Base-by-base conservation (phyloP, 257 asterid genomes). In the Oldenlandia corymbosa region DNA sequence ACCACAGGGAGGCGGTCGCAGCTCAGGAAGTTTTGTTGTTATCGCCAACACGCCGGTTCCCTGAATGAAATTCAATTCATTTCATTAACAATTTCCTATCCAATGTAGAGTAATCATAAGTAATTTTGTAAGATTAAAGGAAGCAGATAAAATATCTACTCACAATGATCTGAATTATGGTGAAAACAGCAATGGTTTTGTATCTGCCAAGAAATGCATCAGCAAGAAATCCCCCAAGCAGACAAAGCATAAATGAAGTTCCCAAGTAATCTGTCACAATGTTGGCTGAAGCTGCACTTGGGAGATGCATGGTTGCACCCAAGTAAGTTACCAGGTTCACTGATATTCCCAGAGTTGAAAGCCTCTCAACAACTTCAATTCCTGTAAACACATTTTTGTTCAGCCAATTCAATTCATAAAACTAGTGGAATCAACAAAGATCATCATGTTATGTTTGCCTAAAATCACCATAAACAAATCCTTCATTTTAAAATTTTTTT, bases 261-360 rank as follows among this genome's bases (percentile, higher is more conserved):
- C 96, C 98, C 95, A 91, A 78, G 60, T 86, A 91, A 67, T 91
- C 96, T 30, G 98, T 86, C 10, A 91, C 98, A 11, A 85, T 76
- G 75, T 90, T 90, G 37, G 93, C 97, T 0, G 96, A 83, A 49
- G 79, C 26, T 34, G 82, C 61, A 70, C 82, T 73, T 0, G 82
- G 70, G 34, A 73, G 51, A 55, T 73, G 79, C 79, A 77, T 77
- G 20, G 71, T 69, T 58, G 71, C 76, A 28, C 74, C 82, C 27
- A 77, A 36, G 62, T 77, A 77, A 20, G 82, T 77, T 5, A 77
- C 74, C 20, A 77, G 76, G 52, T 77, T 77, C 54, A 73, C 82
- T 51, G 73, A 78, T 66, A 77, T 73, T 65, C 82, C 82, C 71
- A 77, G 70, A 11, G 82, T 73, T 8, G 82, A 77, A 47, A 77